These are phyloP conservation scores for Daldinia sp. DNA, from an alignment of 2,329 filamentous ascomycete genomes.

Conservation along the genomic window DNA sequence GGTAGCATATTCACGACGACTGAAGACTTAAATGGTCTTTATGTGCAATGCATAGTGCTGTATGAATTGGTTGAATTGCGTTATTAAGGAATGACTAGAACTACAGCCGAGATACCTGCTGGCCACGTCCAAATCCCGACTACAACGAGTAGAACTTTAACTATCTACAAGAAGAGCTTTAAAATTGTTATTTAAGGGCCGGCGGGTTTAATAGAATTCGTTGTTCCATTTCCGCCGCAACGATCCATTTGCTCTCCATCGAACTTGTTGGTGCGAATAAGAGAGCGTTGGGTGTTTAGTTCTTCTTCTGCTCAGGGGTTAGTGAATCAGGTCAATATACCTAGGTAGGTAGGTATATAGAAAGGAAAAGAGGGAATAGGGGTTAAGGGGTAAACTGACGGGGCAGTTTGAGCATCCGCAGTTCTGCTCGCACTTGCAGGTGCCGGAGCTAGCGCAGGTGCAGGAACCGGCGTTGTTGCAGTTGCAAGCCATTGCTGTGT, in stretches of 20 bases:
- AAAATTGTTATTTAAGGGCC: background rate
- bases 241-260: background rate
- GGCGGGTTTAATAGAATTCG: background rate
- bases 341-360: background rate
- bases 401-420: constrained; percentile 45
- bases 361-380: background rate
- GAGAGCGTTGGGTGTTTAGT: background rate
- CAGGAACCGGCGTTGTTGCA: constrained; percentile 41
- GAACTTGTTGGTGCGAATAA: background rate
- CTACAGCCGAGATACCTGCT: background rate
- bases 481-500: constrained; percentile 40
- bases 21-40: background rate
- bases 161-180: constrained; percentile 13
- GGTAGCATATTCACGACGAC: background rate
- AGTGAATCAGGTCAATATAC: constrained; percentile 5
- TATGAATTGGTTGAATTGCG: background rate
- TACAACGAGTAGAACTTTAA: background rate
- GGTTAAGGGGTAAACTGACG: constrained; percentile 28
- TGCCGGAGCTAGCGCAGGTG: constrained; percentile 40
- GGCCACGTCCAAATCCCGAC: background rate
- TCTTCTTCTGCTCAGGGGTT: constrained; percentile 21
- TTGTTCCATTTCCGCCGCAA: background rate
- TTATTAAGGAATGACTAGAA: constrained; percentile 21
- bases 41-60: background rate
- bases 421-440: constrained; percentile 42